Evolutionary conservation across 23 red algal species (phyloP), one percentile per base, ranked within the genome.

Genomic region (Gracilaria domingensis): DNA sequence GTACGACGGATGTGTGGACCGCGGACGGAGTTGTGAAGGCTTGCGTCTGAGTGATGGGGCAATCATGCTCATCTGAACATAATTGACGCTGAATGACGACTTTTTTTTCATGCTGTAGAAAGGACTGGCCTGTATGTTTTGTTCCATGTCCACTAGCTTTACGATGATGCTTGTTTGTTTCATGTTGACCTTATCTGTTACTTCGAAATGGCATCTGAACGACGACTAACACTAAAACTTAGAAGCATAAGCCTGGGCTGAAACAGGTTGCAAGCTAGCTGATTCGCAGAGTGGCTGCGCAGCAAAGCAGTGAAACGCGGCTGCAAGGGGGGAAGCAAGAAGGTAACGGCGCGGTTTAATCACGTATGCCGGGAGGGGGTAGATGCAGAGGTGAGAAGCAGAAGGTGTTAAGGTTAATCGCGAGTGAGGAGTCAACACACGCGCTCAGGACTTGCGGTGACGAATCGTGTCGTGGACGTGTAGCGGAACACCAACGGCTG

Each of bases 1-100:
- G 26, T 23, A 77, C 72, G 72, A 77, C 25, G 42, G 72, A 77
- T 37, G 72, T 77, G 20, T 77, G 72, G 72, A 77, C 40, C 12
- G 72, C 4, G 72, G 42, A 77, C 45, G 72, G 72, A 28, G 42
- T 77, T 12, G 45, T 77, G 38, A 45, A 23, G 23, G 26, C 7
- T 40, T 77, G 72, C 23, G 72, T 77, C 7, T 77, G 38, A 77
- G 42, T 4, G 72, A 77, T 21, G 30, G 25, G 12, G 21, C 36
- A 62, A 11, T 23, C 28, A 44, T 44, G 35, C 21, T 29, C 21
- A 77, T 25, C 23, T 74, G 39, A 74, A 74, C 36, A 42, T 74
- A 74, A 18, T 23, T 12, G 34, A 33, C 16, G 7, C 36, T 12
- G 6, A 71, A 60, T 66, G 60, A 66, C 2, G 8, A 37, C 13